These are phyloP conservation scores for Dipodascus geniculatus DNA, from an alignment of 805 yeast genomes.

Conservation along the genomic window DNA sequence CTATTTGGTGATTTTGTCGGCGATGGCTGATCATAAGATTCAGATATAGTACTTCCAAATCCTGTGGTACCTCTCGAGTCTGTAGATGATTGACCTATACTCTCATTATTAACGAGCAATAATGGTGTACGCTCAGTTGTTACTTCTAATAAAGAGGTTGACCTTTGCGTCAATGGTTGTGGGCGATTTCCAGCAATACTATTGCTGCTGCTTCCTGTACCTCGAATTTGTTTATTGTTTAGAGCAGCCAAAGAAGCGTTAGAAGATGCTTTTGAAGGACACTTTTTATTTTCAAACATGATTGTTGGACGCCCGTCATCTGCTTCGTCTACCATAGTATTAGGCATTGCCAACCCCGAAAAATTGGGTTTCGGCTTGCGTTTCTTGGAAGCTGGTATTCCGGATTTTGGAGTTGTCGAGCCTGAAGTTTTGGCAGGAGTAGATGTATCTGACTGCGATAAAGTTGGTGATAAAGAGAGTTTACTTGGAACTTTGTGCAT, in stretches of 20 bases:
- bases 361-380: conserved; percentile 24
- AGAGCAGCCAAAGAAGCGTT: background rate
- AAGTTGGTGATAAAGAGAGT: background rate
- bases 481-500: background rate
- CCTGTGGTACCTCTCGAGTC: background rate
- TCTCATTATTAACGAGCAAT: background rate
- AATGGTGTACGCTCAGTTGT: conserved; percentile 10
- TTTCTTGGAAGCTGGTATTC: conserved; percentile 3
- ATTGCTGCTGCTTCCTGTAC: background rate
- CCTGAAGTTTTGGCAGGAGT: background rate
- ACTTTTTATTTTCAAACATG: conserved; percentile 16
- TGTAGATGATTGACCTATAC: background rate
- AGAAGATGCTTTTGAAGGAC: background rate
- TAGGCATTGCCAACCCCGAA: conserved; percentile 23
- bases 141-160: background rate
- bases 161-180: background rate
- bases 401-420: background rate
- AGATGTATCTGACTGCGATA: background rate
- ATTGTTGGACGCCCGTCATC: conserved; percentile 17
- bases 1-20: background rate
- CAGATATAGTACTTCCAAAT: background rate
- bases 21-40: background rate
- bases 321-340: conserved; percentile 21
- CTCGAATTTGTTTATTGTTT: background rate
- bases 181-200: background rate